phyloP scores from a whole-genome alignment of 2,329 filamentous ascomycete genomes.

The Hypoxylon rubiginosum region DNA sequence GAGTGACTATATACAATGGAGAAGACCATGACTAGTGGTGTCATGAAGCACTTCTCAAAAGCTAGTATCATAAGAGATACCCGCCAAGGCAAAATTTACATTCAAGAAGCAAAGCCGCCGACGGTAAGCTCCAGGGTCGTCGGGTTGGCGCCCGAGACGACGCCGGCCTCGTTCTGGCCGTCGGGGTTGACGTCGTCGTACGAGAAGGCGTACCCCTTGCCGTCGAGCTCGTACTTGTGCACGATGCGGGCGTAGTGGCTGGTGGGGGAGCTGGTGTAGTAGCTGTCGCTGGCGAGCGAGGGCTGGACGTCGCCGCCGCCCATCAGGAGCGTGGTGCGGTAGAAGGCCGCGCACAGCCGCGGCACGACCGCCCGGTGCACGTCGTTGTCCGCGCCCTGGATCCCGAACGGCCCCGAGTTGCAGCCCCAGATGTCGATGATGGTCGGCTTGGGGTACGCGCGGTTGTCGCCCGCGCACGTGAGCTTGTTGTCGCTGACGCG shows the following conservation, averaged over 20 bases:
- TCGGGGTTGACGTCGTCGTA: conserved; percentile 76
- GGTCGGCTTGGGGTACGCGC: conserved; percentile 59
- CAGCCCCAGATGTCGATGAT: conserved; percentile 65
- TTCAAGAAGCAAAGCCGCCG: conserved; percentile 58
- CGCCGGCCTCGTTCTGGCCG: conserved; percentile 67
- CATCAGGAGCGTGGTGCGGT: conserved; percentile 61
- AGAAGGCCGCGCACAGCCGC: conserved; percentile 65
- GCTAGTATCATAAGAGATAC: conserved; percentile 6
- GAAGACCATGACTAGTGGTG: conserved; percentile 10
- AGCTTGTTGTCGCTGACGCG: conserved; percentile 54
- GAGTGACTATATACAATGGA: conserved; percentile 35
- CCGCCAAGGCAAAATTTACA: not conserved
- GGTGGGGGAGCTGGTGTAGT: conserved; percentile 62
- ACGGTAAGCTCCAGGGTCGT: conserved; percentile 61
- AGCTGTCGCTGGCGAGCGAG: conserved; percentile 52
- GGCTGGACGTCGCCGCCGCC: conserved; percentile 64
- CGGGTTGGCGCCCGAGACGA: conserved; percentile 62
- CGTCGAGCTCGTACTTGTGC: conserved; percentile 71
- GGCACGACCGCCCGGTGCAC: conserved; percentile 60
- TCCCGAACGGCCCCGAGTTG: conserved; percentile 62
- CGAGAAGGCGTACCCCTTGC: conserved; percentile 74
- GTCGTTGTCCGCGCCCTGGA: conserved; percentile 54
- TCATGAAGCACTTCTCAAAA: conserved; percentile 28
- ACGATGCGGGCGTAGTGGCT: conserved; percentile 72
- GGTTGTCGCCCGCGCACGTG: conserved; percentile 58